phyloP scores from a whole-genome alignment of 129 eudicot genomes.

The Artemisia annua region DNA sequence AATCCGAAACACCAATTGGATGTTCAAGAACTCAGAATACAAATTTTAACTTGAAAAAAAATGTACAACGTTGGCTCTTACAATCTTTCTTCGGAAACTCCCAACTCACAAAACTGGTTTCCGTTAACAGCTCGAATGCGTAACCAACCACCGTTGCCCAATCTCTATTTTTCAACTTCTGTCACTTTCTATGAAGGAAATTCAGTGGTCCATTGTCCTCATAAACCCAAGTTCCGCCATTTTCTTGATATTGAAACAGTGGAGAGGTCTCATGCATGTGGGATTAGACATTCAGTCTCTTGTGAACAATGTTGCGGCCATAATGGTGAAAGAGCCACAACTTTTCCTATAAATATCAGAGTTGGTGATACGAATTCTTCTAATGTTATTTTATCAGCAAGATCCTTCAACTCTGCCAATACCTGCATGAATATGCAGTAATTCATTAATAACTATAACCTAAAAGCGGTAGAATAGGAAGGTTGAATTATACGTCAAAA shows the following conservation, averaged over 20 bases:
- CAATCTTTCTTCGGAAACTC: background rate
- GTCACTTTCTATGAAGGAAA: background rate
- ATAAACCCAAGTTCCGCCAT: background rate
- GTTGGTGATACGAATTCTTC: slow-evolving; percentile 76
- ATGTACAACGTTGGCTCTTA: slow-evolving; percentile 2
- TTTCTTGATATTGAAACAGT: background rate
- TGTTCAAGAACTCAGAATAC: background rate
- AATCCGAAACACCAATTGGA: background rate
- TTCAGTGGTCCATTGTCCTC: slow-evolving; percentile 5
- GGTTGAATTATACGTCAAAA: background rate
- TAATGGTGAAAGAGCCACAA: slow-evolving; percentile 91
- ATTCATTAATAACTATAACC: background rate
- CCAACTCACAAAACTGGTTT: slow-evolving; percentile 14
- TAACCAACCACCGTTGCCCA: slow-evolving; percentile 10
- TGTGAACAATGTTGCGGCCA: slow-evolving; percentile 58
- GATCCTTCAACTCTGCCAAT: slow-evolving; percentile 73
- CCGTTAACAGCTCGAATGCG: background rate
- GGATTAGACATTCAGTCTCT: slow-evolving; percentile 33
- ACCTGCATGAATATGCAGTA: slow-evolving; percentile 43
- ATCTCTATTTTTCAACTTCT: background rate
- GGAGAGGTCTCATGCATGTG: slow-evolving; percentile 12
- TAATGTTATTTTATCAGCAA: slow-evolving; percentile 59
- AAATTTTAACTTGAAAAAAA: background rate
- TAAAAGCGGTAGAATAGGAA: background rate
- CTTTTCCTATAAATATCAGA: slow-evolving; percentile 82